Percentiles rank a stretch among this genome's conserved stretches.
These are phyloP conservation scores for Abrus precatorius DNA, from an alignment of 306 rosid genomes.

Conservation along the genomic window DNA sequence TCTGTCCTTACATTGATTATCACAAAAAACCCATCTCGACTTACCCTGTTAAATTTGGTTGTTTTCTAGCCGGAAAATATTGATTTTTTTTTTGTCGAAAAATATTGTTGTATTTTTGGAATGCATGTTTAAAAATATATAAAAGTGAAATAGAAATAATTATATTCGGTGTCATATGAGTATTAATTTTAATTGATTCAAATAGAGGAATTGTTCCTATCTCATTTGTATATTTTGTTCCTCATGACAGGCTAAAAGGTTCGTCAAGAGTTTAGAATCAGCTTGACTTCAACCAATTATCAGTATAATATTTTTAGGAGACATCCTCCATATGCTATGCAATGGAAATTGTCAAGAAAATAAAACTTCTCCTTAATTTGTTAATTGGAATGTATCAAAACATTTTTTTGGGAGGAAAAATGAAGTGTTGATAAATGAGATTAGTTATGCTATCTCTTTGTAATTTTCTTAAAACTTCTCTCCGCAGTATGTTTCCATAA, in stretches of 20 bases:
- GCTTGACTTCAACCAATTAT: constrained; percentile 52
- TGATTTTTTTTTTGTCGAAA: too few relatives aligned
- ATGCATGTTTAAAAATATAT: too few relatives aligned
- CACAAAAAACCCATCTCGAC: background rate
- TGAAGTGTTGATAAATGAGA: constrained; percentile 7
- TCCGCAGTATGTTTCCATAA: background rate
- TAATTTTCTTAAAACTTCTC: too few relatives aligned
- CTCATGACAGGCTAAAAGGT: constrained; percentile 72
- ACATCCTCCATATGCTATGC: constrained; percentile 15
- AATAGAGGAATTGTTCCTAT: background rate
- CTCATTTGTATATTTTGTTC: constrained; percentile 26
- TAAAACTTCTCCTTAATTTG: constrained; percentile 49
- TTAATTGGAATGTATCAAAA: constrained; percentile 29
- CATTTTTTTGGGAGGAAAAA: background rate
- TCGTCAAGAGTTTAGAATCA: constrained; percentile 70
- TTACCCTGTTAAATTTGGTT: background rate
- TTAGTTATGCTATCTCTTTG: background rate
- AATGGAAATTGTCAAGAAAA: constrained; percentile 45
- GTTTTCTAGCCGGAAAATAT: background rate
- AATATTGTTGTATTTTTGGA: too few relatives aligned
- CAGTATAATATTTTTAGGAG: constrained; percentile 36
- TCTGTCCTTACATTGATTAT: background rate
- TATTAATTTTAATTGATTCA: too few relatives aligned
- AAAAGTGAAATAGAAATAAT: too few relatives aligned
- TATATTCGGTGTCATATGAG: too few relatives aligned